Evolutionary conservation across 768 basidiomycete species (phyloP), one percentile per base, ranked within the genome.

Genomic region (Tephrocybe sp.): DNA sequence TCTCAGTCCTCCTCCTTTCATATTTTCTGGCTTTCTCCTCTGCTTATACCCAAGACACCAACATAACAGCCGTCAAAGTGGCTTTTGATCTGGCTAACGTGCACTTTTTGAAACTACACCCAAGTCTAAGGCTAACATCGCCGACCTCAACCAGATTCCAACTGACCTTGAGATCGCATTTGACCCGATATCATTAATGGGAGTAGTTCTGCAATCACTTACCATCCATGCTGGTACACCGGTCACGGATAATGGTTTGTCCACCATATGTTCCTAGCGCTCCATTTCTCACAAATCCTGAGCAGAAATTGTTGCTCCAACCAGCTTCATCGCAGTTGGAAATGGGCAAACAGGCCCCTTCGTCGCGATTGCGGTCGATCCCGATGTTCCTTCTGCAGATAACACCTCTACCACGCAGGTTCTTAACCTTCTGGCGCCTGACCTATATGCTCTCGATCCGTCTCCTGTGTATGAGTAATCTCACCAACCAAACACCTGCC

Each of bases 401-500:
- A n/a, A n/a, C n/a, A n/a, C n/a, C n/a, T n/a, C n/a, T n/a, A 69
- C 68, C 27, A 69, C 69, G 9, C 64, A 68, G 43, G 55, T 68
- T 2, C 67, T 7, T 69, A 44, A 67, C 69, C 35, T 58, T 67
- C n/a, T n/a, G n/a, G n/a, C 69, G 70, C 51, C 69, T 69, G n/a
- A 66, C 41, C 69, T 68, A 52, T 36, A 13, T 21, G 22, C 49
- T 12, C 19, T 27, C 6, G 13, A 15, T 12, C 31, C 31, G 13
- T 28, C 31, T 5, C 22, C 21, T n/a, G 30, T 38, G 13, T 19
- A n/a, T 8, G 19, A 42, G 28, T 27, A 13, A n/a, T 36, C 28
- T 76, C 22, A 56, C 54, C 0, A 78, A 76, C 56, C 56, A 43
- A 11, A 77, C 76, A 1, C 67, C 74, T 8, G 74, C 75, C n/a